Percentiles rank a stretch among this genome's conserved stretches.
Conservation (phyloP, 371 early-diverging fungal genomes). For the Catenaria anguillulae region DNA sequence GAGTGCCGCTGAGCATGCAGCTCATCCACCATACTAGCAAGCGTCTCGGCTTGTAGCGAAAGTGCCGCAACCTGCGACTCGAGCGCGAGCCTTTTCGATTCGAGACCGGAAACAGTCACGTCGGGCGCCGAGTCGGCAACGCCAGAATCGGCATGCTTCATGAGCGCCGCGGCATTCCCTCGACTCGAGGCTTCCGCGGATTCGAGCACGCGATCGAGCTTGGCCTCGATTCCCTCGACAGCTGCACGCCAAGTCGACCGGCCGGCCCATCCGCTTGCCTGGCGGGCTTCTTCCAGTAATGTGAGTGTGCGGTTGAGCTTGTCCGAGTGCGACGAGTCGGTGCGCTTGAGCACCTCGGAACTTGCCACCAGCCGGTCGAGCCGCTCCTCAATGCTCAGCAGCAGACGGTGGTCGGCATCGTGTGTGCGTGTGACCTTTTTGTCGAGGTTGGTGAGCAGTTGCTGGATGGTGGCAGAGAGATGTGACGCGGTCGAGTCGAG, state of each 20-base stretch:
- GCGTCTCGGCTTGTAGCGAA: too few species aligned
- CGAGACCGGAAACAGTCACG: background rate
- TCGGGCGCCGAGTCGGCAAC: background rate
- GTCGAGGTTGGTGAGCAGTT: background rate
- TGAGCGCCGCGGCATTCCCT: too few species aligned
- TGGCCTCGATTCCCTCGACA: background rate
- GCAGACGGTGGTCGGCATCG: conserved; percentile 2
- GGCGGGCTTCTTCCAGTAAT: background rate
- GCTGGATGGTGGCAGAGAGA: background rate
- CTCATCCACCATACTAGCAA: too few species aligned
- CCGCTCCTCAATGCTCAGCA: background rate
- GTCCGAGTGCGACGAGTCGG: background rate
- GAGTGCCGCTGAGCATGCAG: too few species aligned
- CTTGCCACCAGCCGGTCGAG: background rate
- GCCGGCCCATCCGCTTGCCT: too few species aligned
- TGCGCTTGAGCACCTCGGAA: background rate
- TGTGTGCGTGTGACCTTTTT: background rate
- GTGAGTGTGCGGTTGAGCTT: background rate
- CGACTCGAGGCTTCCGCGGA: background rate
- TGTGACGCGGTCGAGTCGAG: too few species aligned
- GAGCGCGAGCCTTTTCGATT: background rate
- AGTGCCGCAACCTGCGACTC: too few species aligned
- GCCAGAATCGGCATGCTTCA: background rate
- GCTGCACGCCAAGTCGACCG: too few species aligned
- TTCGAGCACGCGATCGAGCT: background rate